Conservation (phyloP, 305 asterid species). For the Salvia sclarea region DNA sequence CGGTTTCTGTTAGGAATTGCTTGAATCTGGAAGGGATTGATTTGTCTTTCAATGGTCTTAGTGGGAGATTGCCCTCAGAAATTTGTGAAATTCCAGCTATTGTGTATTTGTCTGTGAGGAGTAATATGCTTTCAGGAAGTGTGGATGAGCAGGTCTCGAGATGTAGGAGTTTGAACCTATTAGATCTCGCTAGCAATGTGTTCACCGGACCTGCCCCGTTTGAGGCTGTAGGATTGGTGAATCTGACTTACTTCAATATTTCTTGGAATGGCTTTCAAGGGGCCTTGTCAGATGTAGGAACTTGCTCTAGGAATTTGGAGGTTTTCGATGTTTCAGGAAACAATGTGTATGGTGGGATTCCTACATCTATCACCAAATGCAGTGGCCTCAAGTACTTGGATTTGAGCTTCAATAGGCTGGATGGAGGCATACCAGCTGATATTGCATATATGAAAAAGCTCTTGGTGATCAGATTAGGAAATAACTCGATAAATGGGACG, state of each 20-base stretch:
- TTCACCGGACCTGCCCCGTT: too few relatives aligned
- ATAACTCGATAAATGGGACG: slow-evolving; percentile 44
- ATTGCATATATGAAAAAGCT: slow-evolving; percentile 56
- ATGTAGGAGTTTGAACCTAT: slow-evolving; percentile 64
- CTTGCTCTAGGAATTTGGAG: slow-evolving; percentile 34
- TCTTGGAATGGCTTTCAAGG: slow-evolving; percentile 68
- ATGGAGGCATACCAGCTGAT: slow-evolving; percentile 67
- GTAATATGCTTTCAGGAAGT: slow-evolving; percentile 66
- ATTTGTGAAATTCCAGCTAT: slow-evolving; percentile 60
- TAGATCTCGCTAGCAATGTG: slow-evolving; percentile 56
- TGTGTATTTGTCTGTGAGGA: slow-evolving; percentile 68
- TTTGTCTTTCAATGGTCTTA: slow-evolving; percentile 66
- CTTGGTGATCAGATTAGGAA: slow-evolving; percentile 35
- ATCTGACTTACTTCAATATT: slow-evolving; percentile 60
- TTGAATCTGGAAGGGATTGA: slow-evolving; percentile 72
- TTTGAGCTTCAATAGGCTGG: slow-evolving; percentile 63
- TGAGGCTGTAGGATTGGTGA: slow-evolving; percentile 45
- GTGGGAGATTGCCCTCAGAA: slow-evolving; percentile 60
- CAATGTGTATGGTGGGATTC: slow-evolving; percentile 55
- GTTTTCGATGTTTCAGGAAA: slow-evolving; percentile 39
- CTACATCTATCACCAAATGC: slow-evolving; percentile 55
- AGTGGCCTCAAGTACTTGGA: slow-evolving; percentile 69
- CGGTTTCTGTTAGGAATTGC: slow-evolving; percentile 63
- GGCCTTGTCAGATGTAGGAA: slow-evolving; percentile 44
- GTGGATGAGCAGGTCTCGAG: slow-evolving; percentile 51